These are phyloP conservation scores for Ogataea dorogensis DNA, from an alignment of 805 yeast species.

Conservation along the genomic window DNA sequence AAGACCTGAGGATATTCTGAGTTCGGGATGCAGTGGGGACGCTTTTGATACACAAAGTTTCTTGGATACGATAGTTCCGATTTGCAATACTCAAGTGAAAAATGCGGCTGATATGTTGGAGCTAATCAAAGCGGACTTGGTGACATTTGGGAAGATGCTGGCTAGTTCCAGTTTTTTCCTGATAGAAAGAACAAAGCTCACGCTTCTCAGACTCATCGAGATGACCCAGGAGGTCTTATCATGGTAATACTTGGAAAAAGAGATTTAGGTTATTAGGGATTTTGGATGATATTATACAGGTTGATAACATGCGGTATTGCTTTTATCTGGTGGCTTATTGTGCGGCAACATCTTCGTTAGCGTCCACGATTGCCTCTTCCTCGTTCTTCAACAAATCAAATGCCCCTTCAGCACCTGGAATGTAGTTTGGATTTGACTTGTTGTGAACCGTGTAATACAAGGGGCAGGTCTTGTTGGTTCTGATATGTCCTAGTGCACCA, in stretches of 20 bases:
- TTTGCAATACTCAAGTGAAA: constrained; percentile 7
- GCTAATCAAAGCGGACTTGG: constrained; percentile 11
- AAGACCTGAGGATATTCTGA: constrained; percentile 9
- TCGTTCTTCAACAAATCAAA: constrained; percentile 17
- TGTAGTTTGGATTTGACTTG: constrained; percentile 36
- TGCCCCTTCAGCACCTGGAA: constrained; percentile 33
- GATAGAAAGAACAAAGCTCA: constrained; percentile 22
- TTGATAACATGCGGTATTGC: constrained; percentile 5
- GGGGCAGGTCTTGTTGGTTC: constrained; percentile 91
- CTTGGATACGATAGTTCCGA: constrained; percentile 5
- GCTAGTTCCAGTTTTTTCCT: constrained; percentile 17
- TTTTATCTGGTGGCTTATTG: constrained; percentile 2
- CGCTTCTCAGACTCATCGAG: constrained; percentile 19
- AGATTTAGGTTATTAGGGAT: constrained; percentile 2
- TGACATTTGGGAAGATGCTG: constrained; percentile 13
- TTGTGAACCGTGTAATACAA: constrained; percentile 55
- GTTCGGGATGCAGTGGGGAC: constrained; percentile 15
- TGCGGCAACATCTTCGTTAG: background rate
- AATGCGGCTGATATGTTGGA: constrained; percentile 12
- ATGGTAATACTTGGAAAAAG: background rate
- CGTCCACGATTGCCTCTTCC: constrained; percentile 1
- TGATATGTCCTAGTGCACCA: constrained; percentile 92
- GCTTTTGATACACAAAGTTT: background rate
- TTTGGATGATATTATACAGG: constrained; percentile 9
- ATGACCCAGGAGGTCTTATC: constrained; percentile 8